Conservation (phyloP, 2,329 filamentous ascomycete species). For the Blastomyces gilchristii region DNA sequence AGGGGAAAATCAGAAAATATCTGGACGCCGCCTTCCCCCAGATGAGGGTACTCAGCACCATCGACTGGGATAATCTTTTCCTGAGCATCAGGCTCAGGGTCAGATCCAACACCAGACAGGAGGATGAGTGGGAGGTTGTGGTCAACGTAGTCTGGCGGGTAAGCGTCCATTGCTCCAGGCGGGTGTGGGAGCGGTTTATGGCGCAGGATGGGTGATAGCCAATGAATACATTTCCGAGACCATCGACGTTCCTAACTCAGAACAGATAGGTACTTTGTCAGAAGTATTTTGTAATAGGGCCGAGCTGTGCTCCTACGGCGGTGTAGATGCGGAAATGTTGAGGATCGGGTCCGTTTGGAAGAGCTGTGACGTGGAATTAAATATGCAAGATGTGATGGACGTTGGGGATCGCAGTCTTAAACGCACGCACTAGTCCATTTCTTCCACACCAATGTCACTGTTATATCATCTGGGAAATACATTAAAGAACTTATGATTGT, state of each 20-base stretch:
- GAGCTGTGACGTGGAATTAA: not conserved
- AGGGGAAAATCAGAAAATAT: conserved; percentile 62
- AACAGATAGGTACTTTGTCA: not conserved
- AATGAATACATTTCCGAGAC: not conserved
- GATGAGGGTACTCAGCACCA: conserved; percentile 38
- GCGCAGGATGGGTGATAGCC: not conserved
- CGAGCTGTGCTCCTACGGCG: not conserved
- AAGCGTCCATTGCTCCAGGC: conserved; percentile 37
- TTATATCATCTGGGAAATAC: not conserved
- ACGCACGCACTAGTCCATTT: not conserved
- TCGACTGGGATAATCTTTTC: conserved; percentile 11
- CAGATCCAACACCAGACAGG: conserved; percentile 59
- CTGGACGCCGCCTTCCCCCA: conserved; percentile 48
- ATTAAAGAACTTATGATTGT: not conserved
- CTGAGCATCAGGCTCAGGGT: conserved; percentile 22
- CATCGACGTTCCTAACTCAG: not conserved
- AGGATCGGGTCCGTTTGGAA: not conserved
- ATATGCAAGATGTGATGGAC: not conserved
- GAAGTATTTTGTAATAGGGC: not conserved
- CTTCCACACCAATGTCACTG: not conserved
- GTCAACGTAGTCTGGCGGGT: conserved; percentile 58
- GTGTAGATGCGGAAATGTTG: not conserved
- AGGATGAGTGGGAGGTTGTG: conserved; percentile 80
- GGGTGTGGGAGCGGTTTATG: not conserved
- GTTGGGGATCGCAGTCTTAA: not conserved